Evolutionary conservation across 176 grass and related monocot genomes (phyloP).

Genomic region (Bothriochloa decipiens): DNA sequence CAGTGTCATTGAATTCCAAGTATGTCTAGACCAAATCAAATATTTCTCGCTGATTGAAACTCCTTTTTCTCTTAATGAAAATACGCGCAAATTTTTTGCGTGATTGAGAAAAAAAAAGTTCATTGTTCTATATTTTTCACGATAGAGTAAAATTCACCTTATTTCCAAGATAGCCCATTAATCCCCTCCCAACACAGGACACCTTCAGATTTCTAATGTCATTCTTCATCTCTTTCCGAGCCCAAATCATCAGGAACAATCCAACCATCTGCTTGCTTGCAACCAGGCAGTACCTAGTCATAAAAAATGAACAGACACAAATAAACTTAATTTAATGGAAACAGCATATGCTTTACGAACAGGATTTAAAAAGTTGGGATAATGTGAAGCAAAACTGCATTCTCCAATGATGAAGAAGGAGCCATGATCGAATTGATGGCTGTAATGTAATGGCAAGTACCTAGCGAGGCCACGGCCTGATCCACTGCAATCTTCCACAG

Average conservation of each 20-base stretch:
- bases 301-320: background rate
- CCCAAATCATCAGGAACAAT: constrained; percentile 85
- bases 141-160: constrained; percentile 53
- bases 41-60: background rate
- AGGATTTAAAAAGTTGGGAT: background rate
- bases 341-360: background rate
- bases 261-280: constrained; percentile 98
- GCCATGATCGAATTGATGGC: background rate
- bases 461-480: constrained; percentile 50
- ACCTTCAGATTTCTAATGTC: constrained; percentile 89
- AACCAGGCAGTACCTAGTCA: constrained; percentile 69
- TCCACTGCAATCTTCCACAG: constrained; percentile 50
- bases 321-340: background rate
- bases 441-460: constrained; percentile 30
- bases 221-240: constrained; percentile 63
- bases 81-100: too few species aligned
- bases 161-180: constrained; percentile 95
- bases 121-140: background rate
- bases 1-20: background rate
- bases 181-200: constrained; percentile 80
- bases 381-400: background rate
- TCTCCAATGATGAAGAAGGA: background rate
- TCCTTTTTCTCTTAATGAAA: too few species aligned
- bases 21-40: background rate
- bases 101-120: too few species aligned